Evolutionary conservation across 192 early-diverging fungal species (phyloP).

Genomic region (Mortierella alpina): DNA sequence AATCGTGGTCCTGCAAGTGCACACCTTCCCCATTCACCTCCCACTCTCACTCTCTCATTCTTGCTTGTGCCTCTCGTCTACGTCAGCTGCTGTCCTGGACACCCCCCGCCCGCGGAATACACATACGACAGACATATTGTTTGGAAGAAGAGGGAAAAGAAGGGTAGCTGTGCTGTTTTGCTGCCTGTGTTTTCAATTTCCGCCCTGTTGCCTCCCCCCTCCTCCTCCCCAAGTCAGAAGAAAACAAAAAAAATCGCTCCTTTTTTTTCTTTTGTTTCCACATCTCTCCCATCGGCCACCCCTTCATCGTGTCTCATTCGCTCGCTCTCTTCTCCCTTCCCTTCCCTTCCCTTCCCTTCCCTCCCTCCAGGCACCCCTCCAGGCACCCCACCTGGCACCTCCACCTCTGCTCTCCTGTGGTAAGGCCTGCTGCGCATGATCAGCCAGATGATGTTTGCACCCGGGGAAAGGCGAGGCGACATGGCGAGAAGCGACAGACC

Average conservation of each 20-base stretch:
- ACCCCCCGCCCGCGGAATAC: too few species aligned
- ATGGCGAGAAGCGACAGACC: too few species aligned
- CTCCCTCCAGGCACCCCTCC: not conserved
- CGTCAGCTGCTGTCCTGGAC: too few species aligned
- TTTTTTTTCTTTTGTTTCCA: not conserved
- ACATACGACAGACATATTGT: too few species aligned
- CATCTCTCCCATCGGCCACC: not conserved
- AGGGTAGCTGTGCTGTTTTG: too few species aligned
- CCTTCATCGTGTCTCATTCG: not conserved
- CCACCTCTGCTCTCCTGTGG: not conserved
- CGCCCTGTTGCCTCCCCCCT: not conserved
- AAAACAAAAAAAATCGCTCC: conserved; percentile 4
- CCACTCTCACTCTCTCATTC: too few species aligned
- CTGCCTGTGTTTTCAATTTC: not conserved
- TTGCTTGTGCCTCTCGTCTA: too few species aligned
- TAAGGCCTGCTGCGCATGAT: not conserved
- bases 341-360: not conserved
- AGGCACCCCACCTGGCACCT: not conserved
- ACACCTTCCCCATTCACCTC: too few species aligned
- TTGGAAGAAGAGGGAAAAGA: too few species aligned
- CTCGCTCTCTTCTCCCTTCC: not conserved
- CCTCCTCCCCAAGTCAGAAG: not conserved
- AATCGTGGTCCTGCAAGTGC: too few species aligned
- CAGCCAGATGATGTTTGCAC: too few species aligned
- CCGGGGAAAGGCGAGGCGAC: too few species aligned